Conservation (phyloP, 306 rosid species). For the Dalbergia oliveri region DNA sequence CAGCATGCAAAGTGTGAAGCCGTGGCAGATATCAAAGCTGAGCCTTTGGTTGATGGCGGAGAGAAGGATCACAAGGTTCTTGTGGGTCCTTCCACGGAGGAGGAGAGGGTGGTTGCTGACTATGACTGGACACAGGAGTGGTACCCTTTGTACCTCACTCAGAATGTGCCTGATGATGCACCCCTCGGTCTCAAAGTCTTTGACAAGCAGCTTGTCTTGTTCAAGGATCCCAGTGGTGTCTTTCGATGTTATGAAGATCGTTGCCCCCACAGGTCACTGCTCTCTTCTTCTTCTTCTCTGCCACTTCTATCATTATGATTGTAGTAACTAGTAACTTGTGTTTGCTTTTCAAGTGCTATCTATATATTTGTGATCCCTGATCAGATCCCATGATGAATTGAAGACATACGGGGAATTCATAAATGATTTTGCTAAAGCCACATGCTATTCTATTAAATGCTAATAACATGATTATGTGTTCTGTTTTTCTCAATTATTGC, state of each 20-base stretch:
- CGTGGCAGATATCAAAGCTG: constrained; percentile 55
- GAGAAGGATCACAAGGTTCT: constrained; percentile 57
- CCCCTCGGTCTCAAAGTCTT: constrained; percentile 87
- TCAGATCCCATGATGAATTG: constrained; percentile 2
- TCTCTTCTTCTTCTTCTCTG: neutral
- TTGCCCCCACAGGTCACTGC: constrained; percentile 85
- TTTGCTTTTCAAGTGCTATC: constrained; percentile 4
- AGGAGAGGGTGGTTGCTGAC: constrained; percentile 57
- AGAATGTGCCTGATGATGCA: constrained; percentile 81
- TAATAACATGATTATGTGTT: no score
- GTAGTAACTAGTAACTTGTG: neutral
- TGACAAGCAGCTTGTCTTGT: constrained; percentile 77
- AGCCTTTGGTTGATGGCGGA: constrained; percentile 50
- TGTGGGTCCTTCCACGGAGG: constrained; percentile 55
- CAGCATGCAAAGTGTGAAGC: constrained; percentile 48
- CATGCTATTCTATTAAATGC: neutral
- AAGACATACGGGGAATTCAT: neutral
- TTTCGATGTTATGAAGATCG: constrained; percentile 85
- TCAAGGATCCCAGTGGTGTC: constrained; percentile 61
- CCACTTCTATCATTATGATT: neutral
- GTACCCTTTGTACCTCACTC: constrained; percentile 88
- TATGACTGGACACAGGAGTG: constrained; percentile 94
- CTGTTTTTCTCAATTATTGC: no score
- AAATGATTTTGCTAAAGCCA: neutral
- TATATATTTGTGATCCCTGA: neutral